These are phyloP conservation scores for Moesziomyces sp. DNA, from an alignment of 1,284 basidiomycete genomes.

Conservation along the genomic window DNA sequence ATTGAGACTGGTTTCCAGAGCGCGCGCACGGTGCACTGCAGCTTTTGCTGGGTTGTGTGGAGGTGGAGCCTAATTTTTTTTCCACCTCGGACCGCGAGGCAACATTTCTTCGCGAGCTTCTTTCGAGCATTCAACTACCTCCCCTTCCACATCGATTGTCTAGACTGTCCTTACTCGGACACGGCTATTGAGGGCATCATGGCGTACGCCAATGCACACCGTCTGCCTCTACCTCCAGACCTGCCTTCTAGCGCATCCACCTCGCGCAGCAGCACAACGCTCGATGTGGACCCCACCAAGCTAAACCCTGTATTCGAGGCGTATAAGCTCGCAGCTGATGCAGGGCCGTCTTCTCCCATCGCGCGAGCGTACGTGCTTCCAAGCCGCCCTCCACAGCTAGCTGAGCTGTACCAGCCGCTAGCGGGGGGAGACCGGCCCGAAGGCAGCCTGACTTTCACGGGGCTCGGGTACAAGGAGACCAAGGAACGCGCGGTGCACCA, in stretches of 20 bases:
- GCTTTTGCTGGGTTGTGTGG: constrained; percentile 2
- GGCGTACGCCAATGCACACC: constrained; percentile 38
- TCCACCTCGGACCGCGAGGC: neutral
- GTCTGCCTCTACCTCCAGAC: constrained; percentile 9
- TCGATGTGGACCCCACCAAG: constrained; percentile 21
- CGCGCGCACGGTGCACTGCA: no score
- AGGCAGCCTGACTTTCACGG: constrained; percentile 16
- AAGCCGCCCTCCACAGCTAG: constrained; percentile 21
- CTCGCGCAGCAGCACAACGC: neutral
- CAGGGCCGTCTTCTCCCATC: neutral
- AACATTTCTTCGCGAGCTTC: constrained; percentile 3
- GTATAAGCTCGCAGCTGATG: constrained; percentile 47
- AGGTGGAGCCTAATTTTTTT: constrained; percentile 9
- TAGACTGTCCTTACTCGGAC: neutral
- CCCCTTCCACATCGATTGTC: neutral
- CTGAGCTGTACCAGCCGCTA: constrained; percentile 25
- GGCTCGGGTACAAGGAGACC: constrained; percentile 43
- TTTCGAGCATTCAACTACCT: neutral
- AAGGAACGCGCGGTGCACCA: constrained; percentile 42
- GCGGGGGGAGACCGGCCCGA: neutral
- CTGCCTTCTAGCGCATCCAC: neutral
- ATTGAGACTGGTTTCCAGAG: no score
- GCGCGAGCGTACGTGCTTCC: constrained; percentile 16
- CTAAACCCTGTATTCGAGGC: constrained; percentile 45
- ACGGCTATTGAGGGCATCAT: constrained; percentile 1